Percentiles rank a stretch among this genome's conserved stretches.
phyloP scores from a whole-genome alignment of 805 yeast species.

The Yarrowia sp. region DNA sequence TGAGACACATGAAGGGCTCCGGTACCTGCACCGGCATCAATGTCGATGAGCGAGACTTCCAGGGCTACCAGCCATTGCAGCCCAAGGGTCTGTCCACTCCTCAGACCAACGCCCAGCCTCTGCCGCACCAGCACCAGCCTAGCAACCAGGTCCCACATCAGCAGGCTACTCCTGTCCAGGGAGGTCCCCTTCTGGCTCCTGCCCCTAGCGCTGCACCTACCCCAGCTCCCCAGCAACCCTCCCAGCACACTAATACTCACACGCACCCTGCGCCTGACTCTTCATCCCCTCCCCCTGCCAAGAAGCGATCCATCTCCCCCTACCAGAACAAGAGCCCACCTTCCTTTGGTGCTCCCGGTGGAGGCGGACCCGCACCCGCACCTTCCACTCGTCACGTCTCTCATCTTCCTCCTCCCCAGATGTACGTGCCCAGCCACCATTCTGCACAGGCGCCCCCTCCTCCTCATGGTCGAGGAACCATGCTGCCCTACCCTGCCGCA shows the following conservation, averaged over 20 bases:
- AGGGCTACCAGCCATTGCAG: conserved; percentile 12
- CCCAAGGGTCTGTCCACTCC: background rate
- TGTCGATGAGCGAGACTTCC: conserved; percentile 20
- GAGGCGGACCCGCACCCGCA: background rate
- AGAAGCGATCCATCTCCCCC: conserved; percentile 8
- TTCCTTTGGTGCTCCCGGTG: conserved; percentile 9
- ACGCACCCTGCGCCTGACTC: background rate
- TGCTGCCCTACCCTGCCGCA: conserved; percentile 21
- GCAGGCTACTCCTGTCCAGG: background rate
- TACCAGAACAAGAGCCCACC: conserved; percentile 24
- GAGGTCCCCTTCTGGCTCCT: conserved; percentile 1
- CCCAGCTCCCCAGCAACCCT: background rate
- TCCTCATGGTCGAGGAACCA: conserved; percentile 23
- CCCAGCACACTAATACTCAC: background rate
- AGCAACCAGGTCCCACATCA: background rate
- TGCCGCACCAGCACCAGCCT: background rate
- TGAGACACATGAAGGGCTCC: conserved; percentile 57
- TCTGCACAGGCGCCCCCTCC: conserved; percentile 7
- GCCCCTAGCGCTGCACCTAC: background rate
- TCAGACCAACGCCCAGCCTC: background rate
- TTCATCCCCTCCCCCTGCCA: conserved; percentile 12
- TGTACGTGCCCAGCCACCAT: conserved; percentile 16
- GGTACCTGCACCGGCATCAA: conserved; percentile 34
- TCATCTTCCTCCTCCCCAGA: conserved; percentile 16
- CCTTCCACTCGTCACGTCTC: conserved; percentile 4